phyloP scores from a whole-genome alignment of 1,139 yeast genomes.

The Pneumocystis wakefieldiae region DNA sequence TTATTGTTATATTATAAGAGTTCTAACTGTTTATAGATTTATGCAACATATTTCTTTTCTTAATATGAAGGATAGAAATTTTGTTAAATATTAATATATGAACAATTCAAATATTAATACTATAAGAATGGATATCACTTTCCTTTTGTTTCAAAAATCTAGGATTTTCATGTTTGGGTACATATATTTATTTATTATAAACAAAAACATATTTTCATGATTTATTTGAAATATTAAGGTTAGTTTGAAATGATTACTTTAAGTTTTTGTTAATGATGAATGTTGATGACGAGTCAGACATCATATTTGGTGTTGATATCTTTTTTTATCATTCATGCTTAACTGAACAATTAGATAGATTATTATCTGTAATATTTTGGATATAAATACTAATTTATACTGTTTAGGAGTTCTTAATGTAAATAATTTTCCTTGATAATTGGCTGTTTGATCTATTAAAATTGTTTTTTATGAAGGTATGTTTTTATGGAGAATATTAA shows the following conservation, averaged over 20 bases:
- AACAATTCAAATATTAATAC: neutral
- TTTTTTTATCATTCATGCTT: neutral
- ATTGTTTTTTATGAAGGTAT: neutral
- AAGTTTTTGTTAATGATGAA: neutral
- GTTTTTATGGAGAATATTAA: neutral
- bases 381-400: neutral
- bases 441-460: neutral
- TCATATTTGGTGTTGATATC: neutral
- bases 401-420: neutral
- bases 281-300: neutral
- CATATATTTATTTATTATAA: neutral
- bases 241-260: neutral
- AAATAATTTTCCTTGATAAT: neutral
- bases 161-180: neutral
- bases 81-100: neutral
- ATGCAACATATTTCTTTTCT: neutral
- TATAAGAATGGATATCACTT: neutral
- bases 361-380: neutral
- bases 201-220: neutral
- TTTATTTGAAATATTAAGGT: neutral
- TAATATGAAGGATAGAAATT: neutral
- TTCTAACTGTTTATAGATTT: neutral
- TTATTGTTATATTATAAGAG: neutral
- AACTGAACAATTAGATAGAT: neutral
- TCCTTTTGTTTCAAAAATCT: neutral